Percentiles rank a stretch among this genome's conserved stretches.
Evolutionary conservation across 306 rosid genomes (phyloP).

Genomic region (Luffa acutangula): DNA sequence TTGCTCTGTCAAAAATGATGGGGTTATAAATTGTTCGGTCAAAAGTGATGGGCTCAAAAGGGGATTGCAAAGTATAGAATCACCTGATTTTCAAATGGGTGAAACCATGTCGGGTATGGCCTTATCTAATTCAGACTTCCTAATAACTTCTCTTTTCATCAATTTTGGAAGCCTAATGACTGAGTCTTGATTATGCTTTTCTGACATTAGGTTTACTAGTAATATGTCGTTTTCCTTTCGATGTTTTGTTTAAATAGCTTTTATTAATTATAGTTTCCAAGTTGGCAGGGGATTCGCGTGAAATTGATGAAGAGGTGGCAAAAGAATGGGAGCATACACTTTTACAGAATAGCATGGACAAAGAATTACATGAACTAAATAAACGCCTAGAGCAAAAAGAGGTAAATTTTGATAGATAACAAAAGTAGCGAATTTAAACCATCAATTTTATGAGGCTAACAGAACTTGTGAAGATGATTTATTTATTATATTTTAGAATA

Average conservation of each 20-base stretch:
- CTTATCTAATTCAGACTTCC: constrained; percentile 12
- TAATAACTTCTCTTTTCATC: background rate
- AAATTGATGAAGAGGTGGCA: constrained; percentile 84
- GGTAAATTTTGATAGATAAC: constrained; percentile 24
- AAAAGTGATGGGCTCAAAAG: constrained; percentile 84
- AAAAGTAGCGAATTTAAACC: background rate
- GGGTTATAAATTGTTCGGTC: constrained; percentile 41
- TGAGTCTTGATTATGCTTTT: background rate
- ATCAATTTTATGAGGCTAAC: background rate
- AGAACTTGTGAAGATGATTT: background rate
- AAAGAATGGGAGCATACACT: constrained; percentile 99
- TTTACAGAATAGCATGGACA: constrained; percentile 91
- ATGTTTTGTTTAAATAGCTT: constrained; percentile 12
- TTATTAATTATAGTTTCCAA: constrained; percentile 16
- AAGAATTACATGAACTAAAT: constrained; percentile 85
- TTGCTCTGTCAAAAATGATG: constrained; percentile 60
- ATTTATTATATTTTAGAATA: background rate
- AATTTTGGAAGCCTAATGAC: no score
- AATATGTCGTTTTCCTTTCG: background rate
- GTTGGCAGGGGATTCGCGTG: constrained; percentile 66
- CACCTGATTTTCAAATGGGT: constrained; percentile 66
- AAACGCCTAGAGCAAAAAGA: constrained; percentile 94
- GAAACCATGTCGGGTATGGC: constrained; percentile 62
- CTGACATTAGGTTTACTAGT: background rate
- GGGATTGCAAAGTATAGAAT: constrained; percentile 55